Evolutionary conservation across 805 yeast species (phyloP).

Genomic region (Pichia californica): DNA sequence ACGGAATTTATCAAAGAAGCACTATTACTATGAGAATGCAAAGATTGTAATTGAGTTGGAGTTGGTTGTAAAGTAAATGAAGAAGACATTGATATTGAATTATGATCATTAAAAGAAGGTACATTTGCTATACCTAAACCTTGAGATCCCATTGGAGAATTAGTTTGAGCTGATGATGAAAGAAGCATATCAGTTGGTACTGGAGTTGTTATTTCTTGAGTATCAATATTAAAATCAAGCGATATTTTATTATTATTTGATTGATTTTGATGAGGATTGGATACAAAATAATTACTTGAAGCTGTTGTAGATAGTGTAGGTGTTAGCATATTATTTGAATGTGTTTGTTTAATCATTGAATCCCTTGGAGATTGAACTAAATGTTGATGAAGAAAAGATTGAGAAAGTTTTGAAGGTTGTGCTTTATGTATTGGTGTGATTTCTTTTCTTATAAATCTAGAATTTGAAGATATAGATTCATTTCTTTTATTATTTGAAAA

Average conservation of each 20-base stretch:
- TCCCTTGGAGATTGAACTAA: constrained; percentile 2
- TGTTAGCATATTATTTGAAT: neutral
- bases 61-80: constrained; percentile 5
- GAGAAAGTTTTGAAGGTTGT: constrained; percentile 25
- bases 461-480: neutral
- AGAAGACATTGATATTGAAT: constrained; percentile 2
- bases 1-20: neutral
- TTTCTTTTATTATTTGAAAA: neutral
- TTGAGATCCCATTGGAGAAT: constrained; percentile 7
- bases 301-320: neutral
- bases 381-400: constrained; percentile 18
- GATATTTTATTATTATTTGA: neutral
- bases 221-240: constrained; percentile 3
- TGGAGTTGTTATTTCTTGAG: constrained; percentile 10
- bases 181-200: constrained; percentile 13
- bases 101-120: constrained; percentile 4
- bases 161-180: constrained; percentile 11
- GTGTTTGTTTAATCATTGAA: neutral
- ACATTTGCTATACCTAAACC: constrained; percentile 8
- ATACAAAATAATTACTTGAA: neutral
- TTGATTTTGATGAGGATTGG: neutral
- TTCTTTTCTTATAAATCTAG: constrained; percentile 20
- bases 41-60: constrained; percentile 2
- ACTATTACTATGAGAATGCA: neutral
- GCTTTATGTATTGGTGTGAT: constrained; percentile 19